These are phyloP conservation scores for Clathrospora elynae DNA, from an alignment of 2,329 filamentous ascomycete genomes.

Conservation along the genomic window DNA sequence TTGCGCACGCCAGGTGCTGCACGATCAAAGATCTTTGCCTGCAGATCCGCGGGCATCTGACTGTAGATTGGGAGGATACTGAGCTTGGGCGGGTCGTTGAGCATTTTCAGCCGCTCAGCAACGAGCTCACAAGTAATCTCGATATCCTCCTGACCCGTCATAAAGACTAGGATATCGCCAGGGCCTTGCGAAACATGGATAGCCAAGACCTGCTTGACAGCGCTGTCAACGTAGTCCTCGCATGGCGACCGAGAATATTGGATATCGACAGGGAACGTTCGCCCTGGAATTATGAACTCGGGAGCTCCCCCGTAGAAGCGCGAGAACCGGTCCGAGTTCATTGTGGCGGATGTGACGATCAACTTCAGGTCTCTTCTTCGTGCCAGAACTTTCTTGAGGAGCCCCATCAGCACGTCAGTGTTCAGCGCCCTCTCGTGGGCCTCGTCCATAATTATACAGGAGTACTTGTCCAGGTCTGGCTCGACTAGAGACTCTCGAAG, in stretches of 20 bases:
- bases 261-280: slow-evolving; percentile 96
- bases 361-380: slow-evolving; percentile 89
- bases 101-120: slow-evolving; percentile 80
- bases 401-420: slow-evolving; percentile 94
- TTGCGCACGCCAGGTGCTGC: slow-evolving; percentile 90
- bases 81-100: slow-evolving; percentile 93
- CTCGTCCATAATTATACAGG: slow-evolving; percentile 99
- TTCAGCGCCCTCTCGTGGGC: slow-evolving; percentile 96
- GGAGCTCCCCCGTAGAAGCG: slow-evolving; percentile 95
- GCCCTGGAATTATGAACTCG: slow-evolving; percentile 92
- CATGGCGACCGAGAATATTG: slow-evolving; percentile 94
- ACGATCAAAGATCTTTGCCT: slow-evolving; percentile 96
- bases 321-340: slow-evolving; percentile 96
- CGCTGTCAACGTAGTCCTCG: slow-evolving; percentile 96
- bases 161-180: slow-evolving; percentile 96
- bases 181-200: slow-evolving; percentile 94
- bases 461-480: slow-evolving; percentile 91
- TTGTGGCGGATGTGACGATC: slow-evolving; percentile 96
- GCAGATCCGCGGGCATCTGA: slow-evolving; percentile 97
- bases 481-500: slow-evolving; percentile 92
- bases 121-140: slow-evolving; percentile 94
- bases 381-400: slow-evolving; percentile 96
- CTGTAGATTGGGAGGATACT: slow-evolving; percentile 97
- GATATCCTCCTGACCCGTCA: slow-evolving; percentile 99
- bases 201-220: slow-evolving; percentile 91